Percentiles rank a stretch among this genome's conserved stretches.
phyloP scores from a whole-genome alignment of 176 grass and related monocot genomes.

The Coix lacrymajobi region DNA sequence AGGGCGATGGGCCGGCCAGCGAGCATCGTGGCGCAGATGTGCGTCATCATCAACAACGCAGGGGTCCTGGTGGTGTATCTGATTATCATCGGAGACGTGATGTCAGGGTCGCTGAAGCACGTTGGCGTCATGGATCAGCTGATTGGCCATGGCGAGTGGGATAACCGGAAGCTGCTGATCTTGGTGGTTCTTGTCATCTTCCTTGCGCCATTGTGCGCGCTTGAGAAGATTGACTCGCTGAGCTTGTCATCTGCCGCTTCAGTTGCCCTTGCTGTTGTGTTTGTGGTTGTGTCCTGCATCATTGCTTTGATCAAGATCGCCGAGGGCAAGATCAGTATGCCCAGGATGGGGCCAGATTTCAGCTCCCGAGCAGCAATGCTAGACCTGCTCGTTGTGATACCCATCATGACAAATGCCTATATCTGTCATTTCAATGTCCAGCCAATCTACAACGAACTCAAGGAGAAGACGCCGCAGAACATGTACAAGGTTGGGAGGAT shows the following conservation, averaged over 20 bases:
- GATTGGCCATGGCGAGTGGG: conserved; percentile 82
- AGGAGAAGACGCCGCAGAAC: conserved; percentile 70
- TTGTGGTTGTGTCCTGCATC: conserved; percentile 71
- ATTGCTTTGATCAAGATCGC: conserved; percentile 72
- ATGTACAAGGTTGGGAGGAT: conserved; percentile 85
- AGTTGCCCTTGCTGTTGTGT: conserved; percentile 70
- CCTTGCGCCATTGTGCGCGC: conserved; percentile 68
- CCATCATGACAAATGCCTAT: conserved; percentile 96
- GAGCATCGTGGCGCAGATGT: conserved; percentile 71
- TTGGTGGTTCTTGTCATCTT: conserved; percentile 72
- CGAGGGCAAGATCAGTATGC: conserved; percentile 49
- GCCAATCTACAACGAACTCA: conserved; percentile 96
- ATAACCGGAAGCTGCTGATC: conserved; percentile 76
- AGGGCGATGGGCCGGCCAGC: conserved; percentile 62
- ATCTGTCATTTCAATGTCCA: conserved; percentile 95
- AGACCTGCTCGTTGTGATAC: conserved; percentile 83
- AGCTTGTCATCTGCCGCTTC: conserved; percentile 84
- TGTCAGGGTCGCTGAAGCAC: conserved; percentile 85
- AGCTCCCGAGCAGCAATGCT: conserved; percentile 60
- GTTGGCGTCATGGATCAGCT: conserved; percentile 82
- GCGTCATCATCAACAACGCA: conserved; percentile 82
- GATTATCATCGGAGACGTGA: conserved; percentile 96
- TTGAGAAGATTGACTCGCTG: conserved; percentile 90
- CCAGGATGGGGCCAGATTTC: conserved; percentile 85
- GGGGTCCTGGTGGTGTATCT: conserved; percentile 88